These are phyloP conservation scores for Tolypocladium tundrense DNA, from an alignment of 2,329 filamentous ascomycete species.

Conservation along the genomic window DNA sequence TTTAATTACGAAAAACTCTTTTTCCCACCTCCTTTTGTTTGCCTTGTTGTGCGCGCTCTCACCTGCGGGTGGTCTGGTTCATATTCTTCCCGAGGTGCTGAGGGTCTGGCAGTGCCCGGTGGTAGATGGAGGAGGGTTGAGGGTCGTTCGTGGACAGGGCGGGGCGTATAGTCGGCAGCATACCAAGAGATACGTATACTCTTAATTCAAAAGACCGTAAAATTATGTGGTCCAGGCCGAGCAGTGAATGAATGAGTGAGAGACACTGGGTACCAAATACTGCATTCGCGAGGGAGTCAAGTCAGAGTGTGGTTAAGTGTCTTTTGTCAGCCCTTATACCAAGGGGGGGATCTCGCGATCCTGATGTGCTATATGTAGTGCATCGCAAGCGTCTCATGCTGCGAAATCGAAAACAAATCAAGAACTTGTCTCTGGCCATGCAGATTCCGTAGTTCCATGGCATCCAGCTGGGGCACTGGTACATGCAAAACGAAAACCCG, in stretches of 20 bases:
- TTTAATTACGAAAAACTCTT: constrained; percentile 35
- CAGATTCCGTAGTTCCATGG: background rate
- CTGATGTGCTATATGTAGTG: background rate
- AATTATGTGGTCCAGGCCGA: no score
- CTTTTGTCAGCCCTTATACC: background rate
- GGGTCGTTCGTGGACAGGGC: background rate
- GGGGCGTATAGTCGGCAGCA: background rate
- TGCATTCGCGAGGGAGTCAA: background rate
- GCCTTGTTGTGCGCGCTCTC: background rate
- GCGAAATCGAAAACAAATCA: no score
- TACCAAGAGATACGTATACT: background rate
- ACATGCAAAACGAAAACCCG: background rate
- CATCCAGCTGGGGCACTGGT: background rate
- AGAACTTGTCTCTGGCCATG: background rate
- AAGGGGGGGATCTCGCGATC: background rate
- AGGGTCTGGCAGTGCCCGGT: background rate
- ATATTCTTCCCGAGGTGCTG: background rate
- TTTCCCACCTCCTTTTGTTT: constrained; percentile 5
- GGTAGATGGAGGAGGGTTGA: background rate
- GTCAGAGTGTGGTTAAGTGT: background rate
- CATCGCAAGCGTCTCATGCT: background rate
- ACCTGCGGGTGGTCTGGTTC: background rate
- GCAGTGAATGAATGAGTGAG: background rate
- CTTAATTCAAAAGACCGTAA: background rate
- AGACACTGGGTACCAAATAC: no score